These are phyloP conservation scores for Dendrobium officinale DNA, from an alignment of 106 monocot genomes.

Conservation along the genomic window DNA sequence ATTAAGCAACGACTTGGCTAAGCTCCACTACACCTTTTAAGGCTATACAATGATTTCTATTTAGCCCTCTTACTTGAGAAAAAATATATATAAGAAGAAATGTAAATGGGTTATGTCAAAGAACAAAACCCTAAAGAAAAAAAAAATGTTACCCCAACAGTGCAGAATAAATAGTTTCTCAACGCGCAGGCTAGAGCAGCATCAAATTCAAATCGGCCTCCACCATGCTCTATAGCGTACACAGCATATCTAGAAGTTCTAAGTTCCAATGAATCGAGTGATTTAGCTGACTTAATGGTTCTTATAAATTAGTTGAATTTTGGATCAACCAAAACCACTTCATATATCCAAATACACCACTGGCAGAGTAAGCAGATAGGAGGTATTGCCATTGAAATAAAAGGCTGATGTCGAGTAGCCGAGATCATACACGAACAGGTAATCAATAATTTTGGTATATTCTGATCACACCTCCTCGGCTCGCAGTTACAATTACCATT, in stretches of 20 bases:
- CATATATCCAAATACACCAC: too few species aligned
- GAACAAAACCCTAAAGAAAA: not conserved
- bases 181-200: not conserved
- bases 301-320: not conserved
- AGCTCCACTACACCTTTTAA: too few species aligned
- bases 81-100: not conserved
- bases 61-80: not conserved
- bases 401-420: not conserved
- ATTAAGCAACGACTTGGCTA: too few species aligned
- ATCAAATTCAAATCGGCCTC: not conserved
- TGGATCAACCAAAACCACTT: too few species aligned
- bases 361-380: not conserved
- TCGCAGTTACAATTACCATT: slow-evolving; percentile 53
- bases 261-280: too few species aligned
- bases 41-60: not conserved
- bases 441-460: slow-evolving; percentile 43
- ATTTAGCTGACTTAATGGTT: not conserved
- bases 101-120: not conserved
- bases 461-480: slow-evolving; percentile 38
- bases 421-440: slow-evolving; percentile 8
- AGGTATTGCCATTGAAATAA: not conserved
- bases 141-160: not conserved
- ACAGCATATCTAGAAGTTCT: too few species aligned
- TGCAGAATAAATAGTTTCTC: not conserved
- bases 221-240: not conserved